phyloP scores from a whole-genome alignment of 164 flowering plant species.

The Litsea cubeba region DNA sequence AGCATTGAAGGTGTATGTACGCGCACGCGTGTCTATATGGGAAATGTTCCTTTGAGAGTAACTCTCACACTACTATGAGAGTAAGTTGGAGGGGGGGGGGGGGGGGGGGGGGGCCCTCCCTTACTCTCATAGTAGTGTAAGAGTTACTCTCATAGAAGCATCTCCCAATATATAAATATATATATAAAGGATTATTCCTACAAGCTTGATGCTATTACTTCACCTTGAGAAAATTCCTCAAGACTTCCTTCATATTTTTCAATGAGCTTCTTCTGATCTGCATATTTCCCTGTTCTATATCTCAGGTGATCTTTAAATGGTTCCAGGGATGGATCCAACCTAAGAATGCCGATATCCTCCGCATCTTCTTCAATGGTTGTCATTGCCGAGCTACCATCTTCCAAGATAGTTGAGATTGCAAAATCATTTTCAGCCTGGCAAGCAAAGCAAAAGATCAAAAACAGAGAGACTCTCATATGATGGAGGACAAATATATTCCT shows the following conservation, averaged over 20 bases:
- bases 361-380: slow-evolving; percentile 34
- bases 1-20: background rate
- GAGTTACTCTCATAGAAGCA: background rate
- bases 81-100: too few relatives aligned
- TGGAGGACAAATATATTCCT: background rate
- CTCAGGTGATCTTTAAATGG: slow-evolving; percentile 70
- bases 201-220: background rate
- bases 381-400: slow-evolving; percentile 41
- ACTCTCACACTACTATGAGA: too few relatives aligned
- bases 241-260: slow-evolving; percentile 80
- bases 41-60: too few relatives aligned
- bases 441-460: slow-evolving; percentile 7
- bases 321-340: slow-evolving; percentile 57
- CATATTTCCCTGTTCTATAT: slow-evolving; percentile 55
- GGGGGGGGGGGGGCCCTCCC: too few relatives aligned
- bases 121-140: too few relatives aligned
- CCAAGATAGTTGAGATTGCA: slow-evolving; percentile 35
- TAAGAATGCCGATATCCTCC: slow-evolving; percentile 49
- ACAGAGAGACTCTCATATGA: background rate
- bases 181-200: too few relatives aligned
- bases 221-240: slow-evolving; percentile 85
- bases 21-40: too few relatives aligned
- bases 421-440: slow-evolving; percentile 33
- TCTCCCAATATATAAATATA: too few relatives aligned
- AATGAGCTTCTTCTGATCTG: slow-evolving; percentile 57